Base-by-base conservation (phyloP, 345 rosid genomes). In the Alliaria petiolata region DNA sequence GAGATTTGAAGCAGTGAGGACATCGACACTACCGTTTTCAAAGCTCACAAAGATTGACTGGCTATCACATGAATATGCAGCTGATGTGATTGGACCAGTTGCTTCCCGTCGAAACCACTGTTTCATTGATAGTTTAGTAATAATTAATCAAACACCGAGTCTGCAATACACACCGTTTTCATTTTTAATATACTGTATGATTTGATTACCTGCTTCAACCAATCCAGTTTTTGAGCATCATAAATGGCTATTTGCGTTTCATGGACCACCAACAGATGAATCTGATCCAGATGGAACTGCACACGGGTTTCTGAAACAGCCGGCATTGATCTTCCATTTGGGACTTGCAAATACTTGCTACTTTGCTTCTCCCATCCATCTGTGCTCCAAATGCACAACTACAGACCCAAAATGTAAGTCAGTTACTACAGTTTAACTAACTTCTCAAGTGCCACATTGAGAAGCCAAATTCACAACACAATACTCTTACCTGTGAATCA, bases 321-420 rank as follows among this genome's bases (percentile, higher is more conserved):
- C 49, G 96, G 61, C 50, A 83, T 71, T 4, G 74, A 47, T 62
- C 80, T 79, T 39, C 91, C 87, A 40, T 56, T 10, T 4, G 87
- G 91, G 52, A 75, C 74, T 69, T 76, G 87, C 83, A 89, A 71
- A 78, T 75, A 64, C 61, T 81, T 87, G 51, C 82, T 80, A 6
- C 83, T 39, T 73, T 83, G 90, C 85, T 83, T 87, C 79, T 76
- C 87, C 97, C 97, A 91, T 55, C 80, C 86, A 81, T 81, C 89
- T 9, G 85, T 87, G 80, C 77, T 89, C 97, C 97, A 91, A 55
- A 89, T 85, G 69, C 97, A 91, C 50, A 91, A 65, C 97, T 89
- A 79, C 17, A 54, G 14, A 14, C 17, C 35, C 61, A 11, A 49
- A 22, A 30, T 8, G 26, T 36, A 55, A 55, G 15, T 20, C 28